These are phyloP conservation scores for Lentinula sp. DNA, from an alignment of 768 basidiomycete genomes.

Conservation along the genomic window DNA sequence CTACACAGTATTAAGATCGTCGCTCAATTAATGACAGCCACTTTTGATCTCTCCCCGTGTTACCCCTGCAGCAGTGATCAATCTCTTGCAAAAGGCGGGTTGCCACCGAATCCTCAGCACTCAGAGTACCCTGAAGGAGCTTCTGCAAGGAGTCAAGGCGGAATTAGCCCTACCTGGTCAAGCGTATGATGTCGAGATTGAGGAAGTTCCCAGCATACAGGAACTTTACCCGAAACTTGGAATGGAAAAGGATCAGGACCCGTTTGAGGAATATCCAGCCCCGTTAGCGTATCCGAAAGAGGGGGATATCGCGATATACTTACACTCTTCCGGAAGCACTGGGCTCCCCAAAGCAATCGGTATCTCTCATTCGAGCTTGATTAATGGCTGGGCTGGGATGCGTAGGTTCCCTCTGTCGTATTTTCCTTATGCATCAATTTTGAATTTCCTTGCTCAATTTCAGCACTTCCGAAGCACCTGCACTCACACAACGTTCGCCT, in stretches of 20 bases:
- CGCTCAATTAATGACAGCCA: constrained; percentile 14
- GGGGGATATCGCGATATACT: constrained; percentile 12
- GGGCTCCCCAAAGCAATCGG: constrained; percentile 23
- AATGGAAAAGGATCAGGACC: constrained; percentile 8
- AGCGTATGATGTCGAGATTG: constrained; percentile 5
- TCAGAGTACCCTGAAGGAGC: constrained; percentile 12
- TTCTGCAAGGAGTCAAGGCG: constrained; percentile 15
- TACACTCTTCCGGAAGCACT: constrained; percentile 28
- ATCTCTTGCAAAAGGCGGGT: constrained; percentile 22
- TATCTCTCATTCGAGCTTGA: constrained; percentile 9
- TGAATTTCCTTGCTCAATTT: background rate
- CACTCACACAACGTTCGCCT: constrained; percentile 2
- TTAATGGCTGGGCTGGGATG: constrained; percentile 13
- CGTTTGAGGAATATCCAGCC: constrained; percentile 4
- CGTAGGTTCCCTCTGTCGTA: background rate
- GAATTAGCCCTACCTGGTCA: constrained; percentile 7
- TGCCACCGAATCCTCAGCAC: constrained; percentile 26
- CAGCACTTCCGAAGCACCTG: background rate
- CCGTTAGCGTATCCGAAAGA: constrained; percentile 3
- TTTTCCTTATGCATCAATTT: background rate
- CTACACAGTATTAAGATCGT: background rate
- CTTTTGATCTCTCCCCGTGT: constrained; percentile 31
- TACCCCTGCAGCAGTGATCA: constrained; percentile 23
- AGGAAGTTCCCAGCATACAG: constrained; percentile 10
- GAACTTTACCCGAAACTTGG: constrained; percentile 23